phyloP scores from a whole-genome alignment of 108 stramenopile species.

The Pseudonitzschia pungens region DNA sequence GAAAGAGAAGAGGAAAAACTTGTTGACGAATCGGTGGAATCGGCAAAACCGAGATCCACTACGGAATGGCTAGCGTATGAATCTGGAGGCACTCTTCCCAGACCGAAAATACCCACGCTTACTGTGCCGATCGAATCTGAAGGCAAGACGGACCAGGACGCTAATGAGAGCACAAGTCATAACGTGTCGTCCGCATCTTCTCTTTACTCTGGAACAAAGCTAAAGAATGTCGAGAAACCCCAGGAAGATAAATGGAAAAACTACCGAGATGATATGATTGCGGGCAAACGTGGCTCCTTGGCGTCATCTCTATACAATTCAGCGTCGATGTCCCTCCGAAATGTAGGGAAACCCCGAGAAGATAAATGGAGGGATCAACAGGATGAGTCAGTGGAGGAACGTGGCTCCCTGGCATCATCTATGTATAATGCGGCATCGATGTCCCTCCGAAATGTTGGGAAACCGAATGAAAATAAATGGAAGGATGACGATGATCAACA shows the following conservation, averaged over 20 bases:
- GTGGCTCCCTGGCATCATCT: conserved; percentile 1
- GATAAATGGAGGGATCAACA: not conserved
- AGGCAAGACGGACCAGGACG: not conserved
- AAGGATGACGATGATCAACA: not conserved
- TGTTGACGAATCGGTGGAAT: no score
- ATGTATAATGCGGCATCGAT: not conserved
- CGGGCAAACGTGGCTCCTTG: not conserved
- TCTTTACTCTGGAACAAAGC: not conserved
- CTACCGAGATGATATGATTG: not conserved
- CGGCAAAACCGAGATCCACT: not conserved
- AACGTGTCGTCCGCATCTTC: not conserved
- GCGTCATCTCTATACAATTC: conserved; percentile 4
- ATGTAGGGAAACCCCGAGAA: not conserved
- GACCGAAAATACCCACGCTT: not conserved
- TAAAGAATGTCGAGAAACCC: not conserved
- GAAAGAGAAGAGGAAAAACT: no score
- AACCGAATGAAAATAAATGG: not conserved
- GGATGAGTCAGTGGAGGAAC: not conserved
- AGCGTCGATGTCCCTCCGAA: not conserved
- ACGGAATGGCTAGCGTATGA: not conserved
- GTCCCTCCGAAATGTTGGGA: not conserved
- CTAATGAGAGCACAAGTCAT: not conserved
- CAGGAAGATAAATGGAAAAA: not conserved
- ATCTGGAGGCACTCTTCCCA: not conserved
- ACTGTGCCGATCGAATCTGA: not conserved